Evolutionary conservation across 2,329 filamentous ascomycete species (phyloP).

Genomic region (Xylaria sp.): DNA sequence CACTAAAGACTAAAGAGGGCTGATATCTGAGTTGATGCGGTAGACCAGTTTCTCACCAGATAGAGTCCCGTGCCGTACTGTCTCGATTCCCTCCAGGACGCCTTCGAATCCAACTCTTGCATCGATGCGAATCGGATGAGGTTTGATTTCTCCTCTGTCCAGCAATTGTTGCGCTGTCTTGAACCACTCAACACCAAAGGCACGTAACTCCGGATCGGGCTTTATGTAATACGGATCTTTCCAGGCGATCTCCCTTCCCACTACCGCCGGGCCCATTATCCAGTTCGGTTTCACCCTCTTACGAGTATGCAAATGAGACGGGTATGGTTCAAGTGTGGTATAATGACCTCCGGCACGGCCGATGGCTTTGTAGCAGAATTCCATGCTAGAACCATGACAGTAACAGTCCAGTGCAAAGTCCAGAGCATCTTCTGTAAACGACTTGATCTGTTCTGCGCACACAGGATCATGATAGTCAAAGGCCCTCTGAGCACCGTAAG

Average conservation of each 20-base stretch:
- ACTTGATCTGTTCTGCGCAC: background rate
- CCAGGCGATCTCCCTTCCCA: conserved; percentile 6
- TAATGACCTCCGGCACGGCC: conserved; percentile 25
- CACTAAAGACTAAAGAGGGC: no score
- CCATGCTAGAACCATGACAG: background rate
- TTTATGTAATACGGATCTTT: conserved; percentile 2
- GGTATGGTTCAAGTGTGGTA: background rate
- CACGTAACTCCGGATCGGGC: background rate
- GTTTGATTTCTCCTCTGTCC: background rate
- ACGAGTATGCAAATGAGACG: background rate
- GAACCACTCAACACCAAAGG: background rate
- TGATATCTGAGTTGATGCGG: background rate
- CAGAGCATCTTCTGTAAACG: background rate
- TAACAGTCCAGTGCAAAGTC: conserved; percentile 21
- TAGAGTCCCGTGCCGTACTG: background rate
- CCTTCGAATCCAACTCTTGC: background rate
- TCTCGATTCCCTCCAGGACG: background rate
- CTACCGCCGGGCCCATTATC: background rate
- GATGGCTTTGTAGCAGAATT: conserved; percentile 31
- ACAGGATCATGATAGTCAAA: background rate
- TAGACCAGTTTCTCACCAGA: background rate
- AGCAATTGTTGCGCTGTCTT: background rate
- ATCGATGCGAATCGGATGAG: background rate
- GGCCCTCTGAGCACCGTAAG: background rate
- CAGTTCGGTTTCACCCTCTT: conserved; percentile 8